phyloP scores from a whole-genome alignment of 1,284 basidiomycete genomes.

The Cutaneotrichosporon sp. region DNA sequence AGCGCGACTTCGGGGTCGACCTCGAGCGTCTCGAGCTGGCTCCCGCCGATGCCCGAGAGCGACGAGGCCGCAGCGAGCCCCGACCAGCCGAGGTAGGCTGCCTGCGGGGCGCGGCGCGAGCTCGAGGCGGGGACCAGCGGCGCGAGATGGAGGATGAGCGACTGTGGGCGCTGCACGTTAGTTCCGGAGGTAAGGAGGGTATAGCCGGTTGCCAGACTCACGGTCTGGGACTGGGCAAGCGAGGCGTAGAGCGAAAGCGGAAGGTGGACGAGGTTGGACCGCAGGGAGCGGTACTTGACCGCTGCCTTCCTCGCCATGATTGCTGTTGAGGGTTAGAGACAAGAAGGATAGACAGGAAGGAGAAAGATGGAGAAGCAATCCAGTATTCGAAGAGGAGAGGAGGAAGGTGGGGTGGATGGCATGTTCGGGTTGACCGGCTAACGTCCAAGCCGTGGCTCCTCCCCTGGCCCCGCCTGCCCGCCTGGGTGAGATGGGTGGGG shows the following conservation, averaged over 20 bases:
- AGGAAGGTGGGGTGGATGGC: no score
- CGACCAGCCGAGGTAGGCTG: constrained; percentile 86
- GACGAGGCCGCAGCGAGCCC: constrained; percentile 83
- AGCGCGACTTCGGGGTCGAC: constrained; percentile 87
- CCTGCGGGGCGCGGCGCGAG: constrained; percentile 58
- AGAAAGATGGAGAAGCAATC: neutral
- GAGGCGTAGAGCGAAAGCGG: constrained; percentile 89
- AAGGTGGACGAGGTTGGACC: constrained; percentile 80
- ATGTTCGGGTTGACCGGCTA: neutral
- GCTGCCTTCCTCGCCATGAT: constrained; percentile 34
- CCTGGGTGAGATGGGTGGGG: no score
- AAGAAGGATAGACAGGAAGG: neutral
- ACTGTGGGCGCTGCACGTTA: constrained; percentile 72
- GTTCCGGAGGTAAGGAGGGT: neutral
- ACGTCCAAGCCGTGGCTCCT: neutral
- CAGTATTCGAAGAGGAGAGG: no score
- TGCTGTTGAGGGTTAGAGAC: neutral
- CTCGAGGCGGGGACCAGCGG: constrained; percentile 64
- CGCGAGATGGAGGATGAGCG: constrained; percentile 78
- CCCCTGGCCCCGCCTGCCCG: no score
- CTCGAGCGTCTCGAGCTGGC: constrained; percentile 73
- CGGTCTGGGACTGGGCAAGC: constrained; percentile 77
- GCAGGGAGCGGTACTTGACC: constrained; percentile 51
- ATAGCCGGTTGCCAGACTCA: constrained; percentile 52
- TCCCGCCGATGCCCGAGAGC: constrained; percentile 59